Evolutionary conservation across 192 early-diverging fungal genomes (phyloP).

Genomic region (Backusella sp.): DNA sequence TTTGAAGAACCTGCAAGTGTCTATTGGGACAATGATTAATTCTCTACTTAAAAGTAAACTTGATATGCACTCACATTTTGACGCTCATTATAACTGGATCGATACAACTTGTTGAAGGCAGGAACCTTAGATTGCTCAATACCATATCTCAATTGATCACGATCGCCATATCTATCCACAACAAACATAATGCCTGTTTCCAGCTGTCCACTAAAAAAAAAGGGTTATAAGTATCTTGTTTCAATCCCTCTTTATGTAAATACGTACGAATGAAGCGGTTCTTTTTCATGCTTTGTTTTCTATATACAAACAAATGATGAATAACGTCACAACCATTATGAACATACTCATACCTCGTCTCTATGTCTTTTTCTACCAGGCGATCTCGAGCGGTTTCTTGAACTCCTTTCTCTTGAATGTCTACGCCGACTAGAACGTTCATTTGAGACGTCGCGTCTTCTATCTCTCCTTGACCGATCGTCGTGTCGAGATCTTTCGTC

Average conservation of each 20-base stretch:
- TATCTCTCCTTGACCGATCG: not conserved
- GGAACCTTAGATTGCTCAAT: slow-evolving; percentile 11
- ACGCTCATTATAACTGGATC: not conserved
- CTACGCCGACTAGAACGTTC: not conserved
- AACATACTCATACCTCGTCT: not conserved
- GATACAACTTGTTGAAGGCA: not conserved
- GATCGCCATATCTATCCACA: not conserved
- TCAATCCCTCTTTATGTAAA: not conserved
- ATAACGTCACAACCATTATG: not conserved
- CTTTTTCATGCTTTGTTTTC: not conserved
- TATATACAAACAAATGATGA: not conserved
- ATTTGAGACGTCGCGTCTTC: not conserved
- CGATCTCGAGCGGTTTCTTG: not conserved
- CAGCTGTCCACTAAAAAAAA: not conserved
- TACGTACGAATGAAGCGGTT: not conserved
- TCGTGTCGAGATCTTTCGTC: not conserved
- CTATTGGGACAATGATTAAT: not conserved
- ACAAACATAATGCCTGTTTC: slow-evolving; percentile 1
- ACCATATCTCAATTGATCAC: slow-evolving; percentile 14
- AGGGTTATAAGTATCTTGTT: not conserved
- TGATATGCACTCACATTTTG: not conserved
- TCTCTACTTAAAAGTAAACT: not conserved
- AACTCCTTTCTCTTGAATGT: not conserved
- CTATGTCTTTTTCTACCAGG: not conserved
- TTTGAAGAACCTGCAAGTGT: not conserved